These are phyloP conservation scores for Ophiosphaerella herpotricha DNA, from an alignment of 2,329 filamentous ascomycete species.

Conservation along the genomic window DNA sequence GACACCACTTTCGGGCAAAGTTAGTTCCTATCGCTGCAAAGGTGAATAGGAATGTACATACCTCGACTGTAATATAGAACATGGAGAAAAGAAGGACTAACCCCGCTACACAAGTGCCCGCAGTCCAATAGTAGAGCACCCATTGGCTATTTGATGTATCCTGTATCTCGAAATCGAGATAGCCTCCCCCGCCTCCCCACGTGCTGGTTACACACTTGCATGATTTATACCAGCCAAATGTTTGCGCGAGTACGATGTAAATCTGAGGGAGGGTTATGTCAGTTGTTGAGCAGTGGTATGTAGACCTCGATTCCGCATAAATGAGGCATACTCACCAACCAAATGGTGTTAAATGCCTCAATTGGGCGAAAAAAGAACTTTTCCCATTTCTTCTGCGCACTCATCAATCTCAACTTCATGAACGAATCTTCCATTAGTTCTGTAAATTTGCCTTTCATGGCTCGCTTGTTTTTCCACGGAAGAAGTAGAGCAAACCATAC, in stretches of 20 bases:
- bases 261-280: slow-evolving; percentile 1
- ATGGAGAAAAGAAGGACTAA: slow-evolving; percentile 38
- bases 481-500: slow-evolving; percentile 6
- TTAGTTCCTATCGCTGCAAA: background rate
- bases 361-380: slow-evolving; percentile 37
- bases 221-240: slow-evolving; percentile 49
- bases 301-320: no score
- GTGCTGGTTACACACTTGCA: slow-evolving; percentile 49
- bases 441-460: slow-evolving; percentile 4
- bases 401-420: slow-evolving; percentile 13
- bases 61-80: slow-evolving; percentile 44
- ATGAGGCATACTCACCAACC: slow-evolving; percentile 33
- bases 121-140: slow-evolving; percentile 38
- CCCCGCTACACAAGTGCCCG: slow-evolving; percentile 37
- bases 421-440: slow-evolving; percentile 5
- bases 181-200: slow-evolving; percentile 48
- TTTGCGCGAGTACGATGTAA: slow-evolving; percentile 44
- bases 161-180: slow-evolving; percentile 45
- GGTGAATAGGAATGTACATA: background rate
- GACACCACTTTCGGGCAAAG: slow-evolving; percentile 33
- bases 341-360: slow-evolving; percentile 45
- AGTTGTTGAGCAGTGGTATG: no score
- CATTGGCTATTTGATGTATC: slow-evolving; percentile 36
- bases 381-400: slow-evolving; percentile 23
- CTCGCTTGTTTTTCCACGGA: slow-evolving; percentile 7